phyloP scores from a whole-genome alignment of 2,329 filamentous ascomycete genomes.

The Sarocladium kiliense region DNA sequence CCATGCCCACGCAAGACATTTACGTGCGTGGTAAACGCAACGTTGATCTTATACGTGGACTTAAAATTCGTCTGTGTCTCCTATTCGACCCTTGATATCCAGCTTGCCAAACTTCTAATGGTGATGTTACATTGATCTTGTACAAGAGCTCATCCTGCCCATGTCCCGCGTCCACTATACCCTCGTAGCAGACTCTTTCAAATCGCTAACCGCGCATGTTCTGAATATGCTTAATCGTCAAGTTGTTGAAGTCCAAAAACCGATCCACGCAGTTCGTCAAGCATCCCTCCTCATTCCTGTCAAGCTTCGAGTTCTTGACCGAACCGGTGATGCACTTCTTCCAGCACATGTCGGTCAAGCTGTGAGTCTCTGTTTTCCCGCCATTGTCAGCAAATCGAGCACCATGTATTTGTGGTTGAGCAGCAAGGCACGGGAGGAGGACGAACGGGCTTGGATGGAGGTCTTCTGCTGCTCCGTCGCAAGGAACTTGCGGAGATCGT shows the following conservation, averaged over 20 bases:
- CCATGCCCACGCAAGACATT: too few relatives aligned
- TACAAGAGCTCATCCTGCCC: neutral
- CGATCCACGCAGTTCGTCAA: conserved; percentile 90
- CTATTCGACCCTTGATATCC: too few relatives aligned
- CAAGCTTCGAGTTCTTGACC: conserved; percentile 68
- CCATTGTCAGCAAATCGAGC: conserved; percentile 1
- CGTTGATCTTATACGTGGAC: too few relatives aligned
- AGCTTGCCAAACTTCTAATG: too few relatives aligned
- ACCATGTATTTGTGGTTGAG: neutral
- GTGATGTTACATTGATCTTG: conserved; percentile 3
- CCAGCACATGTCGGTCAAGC: conserved; percentile 75
- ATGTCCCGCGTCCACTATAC: neutral
- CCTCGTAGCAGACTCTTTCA: neutral
- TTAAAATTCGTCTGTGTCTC: too few relatives aligned
- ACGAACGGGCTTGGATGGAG: conserved; percentile 54
- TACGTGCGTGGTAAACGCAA: too few relatives aligned
- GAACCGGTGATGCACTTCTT: conserved; percentile 81
- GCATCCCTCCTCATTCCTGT: conserved; percentile 74
- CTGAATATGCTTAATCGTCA: conserved; percentile 82
- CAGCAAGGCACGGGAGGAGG: conserved; percentile 15
- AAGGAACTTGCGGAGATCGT: conserved; percentile 82
- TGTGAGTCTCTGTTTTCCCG: conserved; percentile 42
- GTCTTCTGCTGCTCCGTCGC: conserved; percentile 81
- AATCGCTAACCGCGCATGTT: conserved; percentile 36
- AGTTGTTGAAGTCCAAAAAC: conserved; percentile 82